Evolutionary conservation across 208 protist genomes (phyloP).

Genomic region (Trypanosoma boissoni): DNA sequence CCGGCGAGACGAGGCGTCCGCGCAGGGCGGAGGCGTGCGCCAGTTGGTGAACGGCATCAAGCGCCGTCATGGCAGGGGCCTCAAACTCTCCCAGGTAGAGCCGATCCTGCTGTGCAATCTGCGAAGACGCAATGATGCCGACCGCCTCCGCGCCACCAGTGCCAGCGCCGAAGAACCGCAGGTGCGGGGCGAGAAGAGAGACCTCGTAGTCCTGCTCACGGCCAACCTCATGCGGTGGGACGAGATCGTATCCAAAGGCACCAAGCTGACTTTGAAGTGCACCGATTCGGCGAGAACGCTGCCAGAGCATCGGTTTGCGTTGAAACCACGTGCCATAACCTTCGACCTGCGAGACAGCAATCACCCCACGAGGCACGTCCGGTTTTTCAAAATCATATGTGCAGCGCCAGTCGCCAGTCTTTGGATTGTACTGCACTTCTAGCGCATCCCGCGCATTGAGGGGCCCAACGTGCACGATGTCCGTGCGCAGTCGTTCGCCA

Average conservation of each 20-base stretch:
- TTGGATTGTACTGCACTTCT: constrained; percentile 26
- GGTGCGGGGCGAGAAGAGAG: constrained; percentile 62
- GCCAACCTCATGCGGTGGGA: constrained; percentile 43
- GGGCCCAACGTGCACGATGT: constrained; percentile 77
- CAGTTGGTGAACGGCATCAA: constrained; percentile 82
- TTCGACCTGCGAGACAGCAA: constrained; percentile 78
- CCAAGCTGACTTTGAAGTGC: constrained; percentile 79
- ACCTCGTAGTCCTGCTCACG: constrained; percentile 57
- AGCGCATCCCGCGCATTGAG: constrained; percentile 69
- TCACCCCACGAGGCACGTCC: constrained; percentile 57
- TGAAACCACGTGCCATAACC: constrained; percentile 87
- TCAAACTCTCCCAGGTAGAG: constrained; percentile 88
- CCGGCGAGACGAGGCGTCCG: constrained; percentile 46
- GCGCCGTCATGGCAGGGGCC: constrained; percentile 67
- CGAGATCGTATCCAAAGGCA: constrained; percentile 64
- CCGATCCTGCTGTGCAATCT: constrained; percentile 73
- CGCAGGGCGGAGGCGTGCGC: constrained; percentile 64
- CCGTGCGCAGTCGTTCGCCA: constrained; percentile 76
- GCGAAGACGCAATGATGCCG: constrained; percentile 67
- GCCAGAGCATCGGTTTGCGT: constrained; percentile 88
- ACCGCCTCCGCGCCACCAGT: constrained; percentile 55
- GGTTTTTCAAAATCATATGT: constrained; percentile 54
- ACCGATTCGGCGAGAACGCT: constrained; percentile 80
- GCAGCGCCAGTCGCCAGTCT: constrained; percentile 7
- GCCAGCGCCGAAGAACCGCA: constrained; percentile 40